These are phyloP conservation scores for Backusella sp. DNA, from an alignment of 192 early-diverging fungal species.

Conservation along the genomic window DNA sequence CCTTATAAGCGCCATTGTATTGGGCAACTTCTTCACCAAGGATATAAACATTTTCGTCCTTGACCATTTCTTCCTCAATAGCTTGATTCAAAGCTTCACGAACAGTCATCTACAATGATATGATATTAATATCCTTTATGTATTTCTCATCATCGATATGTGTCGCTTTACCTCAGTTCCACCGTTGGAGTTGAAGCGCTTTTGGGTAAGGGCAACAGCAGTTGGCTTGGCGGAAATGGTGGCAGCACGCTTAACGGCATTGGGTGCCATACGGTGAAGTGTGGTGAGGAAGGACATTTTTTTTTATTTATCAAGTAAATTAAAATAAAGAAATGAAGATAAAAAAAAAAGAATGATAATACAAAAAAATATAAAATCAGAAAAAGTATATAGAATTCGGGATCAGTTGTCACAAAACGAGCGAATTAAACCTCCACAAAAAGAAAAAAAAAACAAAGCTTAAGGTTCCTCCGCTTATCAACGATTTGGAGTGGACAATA, in stretches of 20 bases:
- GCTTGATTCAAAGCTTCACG: conserved; percentile 97
- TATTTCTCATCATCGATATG: neutral
- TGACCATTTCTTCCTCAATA: conserved; percentile 94
- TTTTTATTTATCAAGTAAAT: neutral
- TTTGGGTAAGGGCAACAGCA: conserved; percentile 23
- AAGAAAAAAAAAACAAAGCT: conserved; percentile 4
- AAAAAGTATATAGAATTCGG: neutral
- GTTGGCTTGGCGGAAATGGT: conserved; percentile 19
- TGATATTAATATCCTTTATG: neutral
- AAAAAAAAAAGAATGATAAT: conserved; percentile 13
- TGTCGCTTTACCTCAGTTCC: conserved; percentile 27
- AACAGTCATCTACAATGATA: conserved; percentile 77
- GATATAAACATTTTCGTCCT: conserved; percentile 89
- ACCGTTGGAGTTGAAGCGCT: conserved; percentile 30
- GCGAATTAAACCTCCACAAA: neutral
- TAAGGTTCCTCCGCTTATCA: neutral
- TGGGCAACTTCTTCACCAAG: conserved; percentile 98
- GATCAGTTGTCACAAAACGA: conserved; percentile 8
- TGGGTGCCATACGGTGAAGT: conserved; percentile 31
- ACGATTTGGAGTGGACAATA: neutral
- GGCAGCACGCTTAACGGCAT: conserved; percentile 22
- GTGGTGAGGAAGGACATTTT: conserved; percentile 2
- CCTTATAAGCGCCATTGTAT: conserved; percentile 99
- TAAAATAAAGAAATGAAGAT: neutral
- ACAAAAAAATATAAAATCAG: neutral